Conservation (phyloP, 1,139 yeast species). For the Taphrina communis region DNA sequence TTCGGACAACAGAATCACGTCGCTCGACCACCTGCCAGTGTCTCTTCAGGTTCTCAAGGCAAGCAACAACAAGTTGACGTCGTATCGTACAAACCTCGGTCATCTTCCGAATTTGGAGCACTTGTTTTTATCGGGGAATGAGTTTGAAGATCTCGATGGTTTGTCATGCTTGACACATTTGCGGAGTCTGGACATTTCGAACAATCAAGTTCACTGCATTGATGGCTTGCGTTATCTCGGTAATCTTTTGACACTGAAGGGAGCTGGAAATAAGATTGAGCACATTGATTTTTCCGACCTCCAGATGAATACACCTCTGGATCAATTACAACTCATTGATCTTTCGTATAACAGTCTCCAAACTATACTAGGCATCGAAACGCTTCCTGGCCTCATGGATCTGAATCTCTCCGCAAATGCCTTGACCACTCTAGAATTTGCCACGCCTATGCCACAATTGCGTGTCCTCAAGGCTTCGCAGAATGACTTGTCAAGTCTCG, state of each 20-base stretch:
- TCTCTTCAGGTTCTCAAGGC: slow-evolving; percentile 49
- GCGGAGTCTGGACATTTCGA: slow-evolving; percentile 49
- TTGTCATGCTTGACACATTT: slow-evolving; percentile 49
- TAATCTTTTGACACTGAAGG: slow-evolving; percentile 49
- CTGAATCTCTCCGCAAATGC: slow-evolving; percentile 45
- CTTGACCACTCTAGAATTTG: slow-evolving; percentile 38
- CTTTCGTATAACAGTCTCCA: slow-evolving; percentile 49
- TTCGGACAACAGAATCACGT: slow-evolving; percentile 51
- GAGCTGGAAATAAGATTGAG: slow-evolving; percentile 48
- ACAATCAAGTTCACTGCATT: slow-evolving; percentile 48
- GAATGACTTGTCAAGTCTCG: slow-evolving; percentile 43
- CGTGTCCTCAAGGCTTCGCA: slow-evolving; percentile 44
- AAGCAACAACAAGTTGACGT: slow-evolving; percentile 48
- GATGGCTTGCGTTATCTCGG: slow-evolving; percentile 50
- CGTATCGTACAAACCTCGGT: slow-evolving; percentile 50
- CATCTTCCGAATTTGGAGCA: slow-evolving; percentile 50
- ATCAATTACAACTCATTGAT: slow-evolving; percentile 48
- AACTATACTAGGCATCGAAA: slow-evolving; percentile 47
- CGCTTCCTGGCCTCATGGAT: slow-evolving; percentile 42
- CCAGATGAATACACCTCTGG: slow-evolving; percentile 13
- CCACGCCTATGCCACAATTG: slow-evolving; percentile 42
- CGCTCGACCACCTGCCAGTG: slow-evolving; percentile 52
- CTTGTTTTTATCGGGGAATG: slow-evolving; percentile 51
- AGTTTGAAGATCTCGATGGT: slow-evolving; percentile 49
- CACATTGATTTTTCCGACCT: slow-evolving; percentile 46